Percentiles rank a stretch among this genome's conserved stretches.
These are phyloP conservation scores for Solanum corneliomulleri DNA, from an alignment of 257 asterid genomes.

Conservation along the genomic window DNA sequence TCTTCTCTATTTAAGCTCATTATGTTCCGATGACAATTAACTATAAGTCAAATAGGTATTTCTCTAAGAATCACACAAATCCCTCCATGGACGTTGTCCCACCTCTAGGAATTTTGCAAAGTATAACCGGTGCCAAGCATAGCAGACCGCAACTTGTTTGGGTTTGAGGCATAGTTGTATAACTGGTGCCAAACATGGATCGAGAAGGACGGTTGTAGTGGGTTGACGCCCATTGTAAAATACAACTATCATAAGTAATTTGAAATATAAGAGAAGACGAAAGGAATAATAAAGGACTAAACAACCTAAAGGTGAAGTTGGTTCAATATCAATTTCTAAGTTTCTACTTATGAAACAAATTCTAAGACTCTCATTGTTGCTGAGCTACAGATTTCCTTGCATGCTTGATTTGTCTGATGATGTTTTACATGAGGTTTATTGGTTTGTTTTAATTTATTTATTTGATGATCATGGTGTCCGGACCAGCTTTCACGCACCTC, in stretches of 20 bases:
- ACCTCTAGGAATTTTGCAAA: not conserved
- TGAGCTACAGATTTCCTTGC: not conserved
- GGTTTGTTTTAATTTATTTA: no score
- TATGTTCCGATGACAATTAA: not conserved
- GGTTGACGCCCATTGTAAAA: not conserved
- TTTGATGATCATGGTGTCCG: not conserved
- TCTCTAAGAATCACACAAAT: not conserved
- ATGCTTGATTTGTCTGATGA: not conserved
- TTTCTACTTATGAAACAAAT: not conserved
- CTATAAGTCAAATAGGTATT: not conserved
- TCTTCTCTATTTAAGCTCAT: not conserved
- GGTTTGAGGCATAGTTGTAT: not conserved
- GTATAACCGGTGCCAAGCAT: not conserved
- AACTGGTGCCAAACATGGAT: not conserved
- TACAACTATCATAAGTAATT: not conserved
- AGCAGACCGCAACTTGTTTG: not conserved
- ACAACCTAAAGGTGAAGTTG: not conserved
- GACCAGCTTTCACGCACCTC: not conserved
- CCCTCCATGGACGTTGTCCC: not conserved
- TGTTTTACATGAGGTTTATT: not conserved
- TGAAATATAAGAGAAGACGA: not conserved
- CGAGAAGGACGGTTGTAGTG: not conserved
- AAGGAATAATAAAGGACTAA: not conserved
- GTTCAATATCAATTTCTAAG: not conserved
- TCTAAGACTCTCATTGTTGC: not conserved